Base-by-base conservation (phyloP, 257 asterid genomes). In the Lycium ferocissimum region DNA sequence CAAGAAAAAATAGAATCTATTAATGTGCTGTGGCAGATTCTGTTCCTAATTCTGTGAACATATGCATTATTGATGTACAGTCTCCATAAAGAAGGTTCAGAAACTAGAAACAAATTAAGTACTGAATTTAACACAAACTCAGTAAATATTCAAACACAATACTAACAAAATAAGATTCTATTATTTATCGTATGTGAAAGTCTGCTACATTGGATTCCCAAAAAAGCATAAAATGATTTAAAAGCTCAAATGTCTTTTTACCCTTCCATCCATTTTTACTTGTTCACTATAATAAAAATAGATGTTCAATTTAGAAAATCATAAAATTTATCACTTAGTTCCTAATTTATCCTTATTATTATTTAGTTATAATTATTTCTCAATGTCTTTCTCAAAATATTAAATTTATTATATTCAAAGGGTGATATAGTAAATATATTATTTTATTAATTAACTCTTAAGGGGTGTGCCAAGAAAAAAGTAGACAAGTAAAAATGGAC, bases 21-120 rank as follows among this genome's bases (percentile, higher is more conserved):
- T 83, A 73, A 84, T 79, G 75, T 81, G 67, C 67, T 53, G 83
- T 87, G 86, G 86, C 91, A 85, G 92, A 59, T 73, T 66, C 70
- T 89, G 93, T 84, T 87, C 89, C 86, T 51, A 47, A 84, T 59
- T 85, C 82, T 8, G 75, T 67, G 83, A 67, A 84, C 89, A 86
- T 76, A 9, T 38, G 37, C 38, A 85, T 82, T 81, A 84, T 86
- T 84, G 87, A 83, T 83, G 72, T 62, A 54, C 69, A 65, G 85
- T 70, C 84, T 80, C 80, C 72, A 84, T 78, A 26, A 85, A 85
- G n/a, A 78, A 53, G 49, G 47, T 53, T 53, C 66, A 78, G 66
- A 53, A 78, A 53, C 26, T 26, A 53, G 13, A 76, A 37, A 13
- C 10, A 10, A 14, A 43, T 57, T 57, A 57, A 57, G 62, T 5